Evolutionary conservation across 257 asterid genomes (phyloP).

Genomic region (Solanum dulcamara): DNA sequence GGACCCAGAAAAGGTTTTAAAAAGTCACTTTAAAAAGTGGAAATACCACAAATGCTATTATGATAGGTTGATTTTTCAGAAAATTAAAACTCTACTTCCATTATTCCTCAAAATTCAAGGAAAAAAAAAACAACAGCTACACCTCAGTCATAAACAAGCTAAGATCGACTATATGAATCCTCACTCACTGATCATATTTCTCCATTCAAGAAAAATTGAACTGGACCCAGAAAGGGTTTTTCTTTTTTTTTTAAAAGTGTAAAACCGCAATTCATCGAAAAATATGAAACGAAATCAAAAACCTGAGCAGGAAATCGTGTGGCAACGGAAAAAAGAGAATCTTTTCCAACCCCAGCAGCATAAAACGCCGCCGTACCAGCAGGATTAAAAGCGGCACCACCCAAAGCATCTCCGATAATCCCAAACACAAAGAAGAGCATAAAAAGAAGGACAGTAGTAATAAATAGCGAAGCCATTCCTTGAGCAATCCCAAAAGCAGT

Average conservation of each 20-base stretch:
- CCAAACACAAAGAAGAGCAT: constrained; percentile 53
- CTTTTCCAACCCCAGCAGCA: constrained; percentile 57
- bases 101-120: not conserved
- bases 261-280: too few species aligned
- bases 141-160: not conserved
- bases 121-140: not conserved
- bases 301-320: constrained; percentile 54
- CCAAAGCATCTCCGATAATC: constrained; percentile 48
- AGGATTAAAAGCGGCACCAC: constrained; percentile 89
- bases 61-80: not conserved
- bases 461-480: constrained; percentile 28
- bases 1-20: not conserved
- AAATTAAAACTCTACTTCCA: not conserved
- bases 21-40: not conserved
- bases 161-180: not conserved
- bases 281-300: not conserved
- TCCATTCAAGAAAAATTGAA: not conserved
- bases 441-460: constrained; percentile 50
- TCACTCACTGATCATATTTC: not conserved
- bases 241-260: not conserved
- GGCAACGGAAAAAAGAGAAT: constrained; percentile 57
- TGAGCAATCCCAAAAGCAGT: constrained; percentile 38
- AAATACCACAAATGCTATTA: not conserved
- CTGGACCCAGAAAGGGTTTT: not conserved
- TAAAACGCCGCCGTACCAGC: constrained; percentile 75